A percentile compares a stretch with the other conserved stretches of the same genome.
phyloP scores from a whole-genome alignment of 768 basidiomycete genomes.

The Coprinellus micaceus region DNA sequence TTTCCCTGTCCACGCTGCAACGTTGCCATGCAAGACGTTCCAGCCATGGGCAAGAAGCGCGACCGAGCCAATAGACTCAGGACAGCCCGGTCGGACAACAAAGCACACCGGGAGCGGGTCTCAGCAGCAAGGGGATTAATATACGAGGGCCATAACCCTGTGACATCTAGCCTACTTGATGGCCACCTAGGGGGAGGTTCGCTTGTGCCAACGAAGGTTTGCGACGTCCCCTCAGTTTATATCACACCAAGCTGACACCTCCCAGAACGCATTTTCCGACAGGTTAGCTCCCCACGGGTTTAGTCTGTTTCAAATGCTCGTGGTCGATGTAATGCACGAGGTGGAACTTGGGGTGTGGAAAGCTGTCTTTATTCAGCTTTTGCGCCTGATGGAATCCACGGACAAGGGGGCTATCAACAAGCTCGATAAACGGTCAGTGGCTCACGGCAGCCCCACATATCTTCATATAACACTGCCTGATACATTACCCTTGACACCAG shows the following conservation, averaged over 20 bases:
- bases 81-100: background rate
- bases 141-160: background rate
- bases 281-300: conserved; percentile 15
- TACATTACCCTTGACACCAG: conserved; percentile 19
- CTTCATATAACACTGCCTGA: too few species aligned
- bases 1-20: conserved; percentile 18
- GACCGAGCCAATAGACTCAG: background rate
- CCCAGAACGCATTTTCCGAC: conserved; percentile 33
- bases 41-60: conserved; percentile 4
- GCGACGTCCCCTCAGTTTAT: background rate
- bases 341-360: conserved; percentile 39
- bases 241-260: too few species aligned
- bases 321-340: conserved; percentile 36
- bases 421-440: conserved; percentile 25
- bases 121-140: background rate
- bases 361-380: conserved; percentile 30
- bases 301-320: conserved; percentile 27
- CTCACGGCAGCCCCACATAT: conserved; percentile 24
- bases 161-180: background rate
- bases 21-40: conserved; percentile 8
- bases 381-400: conserved; percentile 26
- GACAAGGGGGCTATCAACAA: conserved; percentile 16
- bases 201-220: background rate
- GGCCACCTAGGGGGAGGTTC: background rate
- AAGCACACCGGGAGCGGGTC: background rate